Percentiles rank a stretch among this genome's conserved stretches.
Evolutionary conservation across 2,329 filamentous ascomycete species (phyloP).

Genomic region (Truncatella angustata): DNA sequence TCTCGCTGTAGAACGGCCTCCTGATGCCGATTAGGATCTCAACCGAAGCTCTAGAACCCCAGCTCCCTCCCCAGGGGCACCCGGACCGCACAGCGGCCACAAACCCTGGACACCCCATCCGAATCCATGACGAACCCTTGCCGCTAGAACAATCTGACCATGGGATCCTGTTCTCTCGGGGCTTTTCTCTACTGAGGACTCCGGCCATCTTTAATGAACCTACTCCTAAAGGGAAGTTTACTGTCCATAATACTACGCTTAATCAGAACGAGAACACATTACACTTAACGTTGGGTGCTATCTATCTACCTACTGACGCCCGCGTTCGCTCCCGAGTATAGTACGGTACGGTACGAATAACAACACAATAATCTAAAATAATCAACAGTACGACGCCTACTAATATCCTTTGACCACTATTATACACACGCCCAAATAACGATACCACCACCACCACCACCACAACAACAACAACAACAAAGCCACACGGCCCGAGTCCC

Average conservation of each 20-base stretch:
- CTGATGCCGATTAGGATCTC: neutral
- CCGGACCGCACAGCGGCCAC: neutral
- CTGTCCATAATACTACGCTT: neutral
- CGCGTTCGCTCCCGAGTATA: no score
- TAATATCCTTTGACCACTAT: no score
- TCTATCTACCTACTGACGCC: neutral
- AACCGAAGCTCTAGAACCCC: neutral
- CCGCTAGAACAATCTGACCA: neutral
- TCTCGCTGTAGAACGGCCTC: no score
- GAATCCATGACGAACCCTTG: conserved; percentile 4
- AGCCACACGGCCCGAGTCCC: neutral
- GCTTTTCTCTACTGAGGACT: neutral
- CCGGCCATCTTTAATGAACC: conserved; percentile 1
- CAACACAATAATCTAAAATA: neutral
- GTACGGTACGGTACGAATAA: no score
- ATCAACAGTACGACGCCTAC: neutral
- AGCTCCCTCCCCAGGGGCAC: neutral
- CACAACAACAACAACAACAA: no score
- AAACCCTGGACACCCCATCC: neutral
- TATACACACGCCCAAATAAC: no score
- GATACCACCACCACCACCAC: no score
- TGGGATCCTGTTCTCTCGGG: conserved; percentile 1
- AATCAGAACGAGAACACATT: neutral
- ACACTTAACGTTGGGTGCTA: neutral
- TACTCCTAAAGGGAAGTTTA: conserved; percentile 5